A percentile compares a stretch with the other conserved stretches of the same genome.
Evolutionary conservation across 129 eudicot species (phyloP).

Genomic region (Escallonia herrerae): DNA sequence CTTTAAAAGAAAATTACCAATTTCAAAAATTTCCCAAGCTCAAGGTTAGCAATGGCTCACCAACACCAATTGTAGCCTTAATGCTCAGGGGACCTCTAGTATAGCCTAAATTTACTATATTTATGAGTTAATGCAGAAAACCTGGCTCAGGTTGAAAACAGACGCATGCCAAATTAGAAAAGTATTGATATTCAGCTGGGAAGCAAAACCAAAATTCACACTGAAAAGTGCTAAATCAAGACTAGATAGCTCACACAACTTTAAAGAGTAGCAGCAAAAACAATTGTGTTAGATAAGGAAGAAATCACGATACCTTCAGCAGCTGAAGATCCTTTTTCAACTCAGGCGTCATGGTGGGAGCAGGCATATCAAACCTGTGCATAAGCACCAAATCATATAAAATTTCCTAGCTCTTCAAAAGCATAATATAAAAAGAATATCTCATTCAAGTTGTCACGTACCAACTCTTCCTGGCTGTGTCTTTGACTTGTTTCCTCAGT

Average conservation of each 20-base stretch:
- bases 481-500: conserved; percentile 72
- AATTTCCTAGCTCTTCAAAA: not conserved
- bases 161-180: too few relatives aligned
- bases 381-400: conserved; percentile 17
- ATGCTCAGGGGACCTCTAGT: too few relatives aligned
- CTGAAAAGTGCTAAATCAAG: not conserved
- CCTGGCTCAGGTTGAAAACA: too few relatives aligned
- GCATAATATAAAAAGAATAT: not conserved
- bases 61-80: too few relatives aligned
- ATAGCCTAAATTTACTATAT: too few relatives aligned
- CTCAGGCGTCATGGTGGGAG: conserved; percentile 81
- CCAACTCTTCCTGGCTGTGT: conserved; percentile 78
- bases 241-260: not conserved
- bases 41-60: too few relatives aligned
- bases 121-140: too few relatives aligned
- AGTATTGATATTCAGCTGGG: too few relatives aligned
- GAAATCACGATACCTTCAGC: conserved; percentile 49
- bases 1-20: too few relatives aligned
- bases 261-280: not conserved
- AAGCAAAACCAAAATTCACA: too few relatives aligned
- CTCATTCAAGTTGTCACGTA: conserved; percentile 22
- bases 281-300: not conserved
- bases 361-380: conserved; percentile 96
- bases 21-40: too few relatives aligned
- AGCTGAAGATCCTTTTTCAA: conserved; percentile 78